Conservation (phyloP, 495 filamentous ascomycete genomes). For the Xylaria venustula region DNA sequence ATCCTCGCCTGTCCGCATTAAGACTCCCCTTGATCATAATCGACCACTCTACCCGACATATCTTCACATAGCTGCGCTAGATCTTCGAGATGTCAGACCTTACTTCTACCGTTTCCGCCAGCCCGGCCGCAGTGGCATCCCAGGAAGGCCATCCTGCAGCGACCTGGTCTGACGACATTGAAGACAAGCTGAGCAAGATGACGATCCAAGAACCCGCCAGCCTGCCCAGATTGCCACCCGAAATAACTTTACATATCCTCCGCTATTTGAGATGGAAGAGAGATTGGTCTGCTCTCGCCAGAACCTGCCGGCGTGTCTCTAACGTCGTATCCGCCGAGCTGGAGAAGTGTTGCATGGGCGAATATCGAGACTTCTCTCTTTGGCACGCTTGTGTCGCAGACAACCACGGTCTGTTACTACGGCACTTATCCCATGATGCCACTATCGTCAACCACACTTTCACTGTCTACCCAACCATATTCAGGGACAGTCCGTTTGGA, state of each 20-base stretch:
- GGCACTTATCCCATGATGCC: not conserved
- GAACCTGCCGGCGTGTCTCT: not conserved
- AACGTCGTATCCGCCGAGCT: not conserved
- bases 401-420: not conserved
- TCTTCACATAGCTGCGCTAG: no score
- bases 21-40: no score
- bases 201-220: not conserved
- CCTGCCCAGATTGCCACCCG: not conserved
- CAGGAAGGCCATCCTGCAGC: no score
- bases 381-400: conserved; percentile 7
- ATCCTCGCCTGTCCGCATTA: no score
- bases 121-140: no score
- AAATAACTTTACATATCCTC: conserved; percentile 1
- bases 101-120: no score
- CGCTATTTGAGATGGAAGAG: not conserved
- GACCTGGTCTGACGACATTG: not conserved
- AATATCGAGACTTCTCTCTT: not conserved
- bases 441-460: not conserved
- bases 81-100: no score
- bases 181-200: not conserved
- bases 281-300: conserved; percentile 3
- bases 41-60: no score
- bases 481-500: not conserved
- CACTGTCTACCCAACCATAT: not conserved
- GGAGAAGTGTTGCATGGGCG: not conserved